Evolutionary conservation across 2,329 filamentous ascomycete genomes (phyloP).

Genomic region (Ceratocystis cacaofunesta): DNA sequence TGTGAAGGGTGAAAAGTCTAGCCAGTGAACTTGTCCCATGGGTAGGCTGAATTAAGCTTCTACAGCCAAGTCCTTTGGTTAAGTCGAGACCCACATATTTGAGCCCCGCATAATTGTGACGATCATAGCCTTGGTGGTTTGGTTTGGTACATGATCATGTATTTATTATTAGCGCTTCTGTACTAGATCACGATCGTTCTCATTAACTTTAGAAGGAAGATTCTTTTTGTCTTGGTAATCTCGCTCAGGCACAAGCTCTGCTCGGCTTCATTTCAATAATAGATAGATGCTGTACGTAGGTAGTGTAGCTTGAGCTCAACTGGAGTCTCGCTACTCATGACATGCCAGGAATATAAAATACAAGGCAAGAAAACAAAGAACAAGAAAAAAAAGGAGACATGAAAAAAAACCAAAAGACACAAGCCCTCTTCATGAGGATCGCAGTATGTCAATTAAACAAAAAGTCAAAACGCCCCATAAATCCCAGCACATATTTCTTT

Average conservation of each 20-base stretch:
- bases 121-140: too few relatives aligned
- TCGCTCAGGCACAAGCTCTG: background rate
- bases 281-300: background rate
- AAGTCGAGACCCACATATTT: too few relatives aligned
- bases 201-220: background rate
- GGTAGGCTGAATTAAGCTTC: too few relatives aligned
- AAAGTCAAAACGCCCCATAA: slow-evolving; percentile 16
- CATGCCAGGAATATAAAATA: slow-evolving; percentile 7
- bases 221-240: background rate
- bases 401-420: background rate
- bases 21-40: background rate
- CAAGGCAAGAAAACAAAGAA: slow-evolving; percentile 6
- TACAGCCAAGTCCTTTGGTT: too few relatives aligned
- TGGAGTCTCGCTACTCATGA: background rate
- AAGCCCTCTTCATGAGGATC: slow-evolving; percentile 2
- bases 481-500: slow-evolving; percentile 12
- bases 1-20: background rate
- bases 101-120: too few relatives aligned
- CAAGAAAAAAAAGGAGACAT: background rate
- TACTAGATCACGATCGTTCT: too few relatives aligned
- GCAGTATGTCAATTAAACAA: slow-evolving; percentile 8
- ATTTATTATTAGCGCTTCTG: too few relatives aligned
- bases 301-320: background rate
- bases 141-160: too few relatives aligned
- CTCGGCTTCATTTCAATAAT: background rate